phyloP scores from a whole-genome alignment of 148 eudicot species.

The Cornus florida region DNA sequence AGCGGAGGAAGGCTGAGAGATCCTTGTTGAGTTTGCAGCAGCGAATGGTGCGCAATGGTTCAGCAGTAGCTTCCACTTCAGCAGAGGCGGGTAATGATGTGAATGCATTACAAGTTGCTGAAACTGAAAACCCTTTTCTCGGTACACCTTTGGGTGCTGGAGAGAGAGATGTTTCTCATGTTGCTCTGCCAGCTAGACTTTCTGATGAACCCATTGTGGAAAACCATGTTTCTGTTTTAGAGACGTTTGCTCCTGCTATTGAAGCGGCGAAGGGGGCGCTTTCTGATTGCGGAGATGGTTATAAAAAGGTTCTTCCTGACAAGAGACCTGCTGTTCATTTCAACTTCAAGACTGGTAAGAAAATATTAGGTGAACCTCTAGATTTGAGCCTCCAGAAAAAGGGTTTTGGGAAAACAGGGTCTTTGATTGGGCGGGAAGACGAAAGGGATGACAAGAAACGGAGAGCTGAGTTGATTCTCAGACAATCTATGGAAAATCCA shows the following conservation, averaged over 20 bases:
- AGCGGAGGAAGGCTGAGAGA: conserved; percentile 85
- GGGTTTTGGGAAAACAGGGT: conserved; percentile 22
- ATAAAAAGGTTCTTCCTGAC: conserved; percentile 33
- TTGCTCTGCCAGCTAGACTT: conserved; percentile 37
- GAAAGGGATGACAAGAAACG: conserved; percentile 86
- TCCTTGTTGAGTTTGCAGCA: conserved; percentile 84
- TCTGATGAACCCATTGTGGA: conserved; percentile 19
- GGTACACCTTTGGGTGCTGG: conserved; percentile 45
- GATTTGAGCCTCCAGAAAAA: conserved; percentile 54
- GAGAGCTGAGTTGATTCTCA: conserved; percentile 76
- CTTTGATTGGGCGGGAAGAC: conserved; percentile 53
- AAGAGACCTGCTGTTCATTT: conserved; percentile 60
- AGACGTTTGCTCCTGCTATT: conserved; percentile 73
- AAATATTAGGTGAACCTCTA: conserved; percentile 57
- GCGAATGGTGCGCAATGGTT: conserved; percentile 46
- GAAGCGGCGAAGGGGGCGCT: conserved; percentile 53
- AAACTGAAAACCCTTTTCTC: conserved; percentile 33
- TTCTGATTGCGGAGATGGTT: conserved; percentile 41
- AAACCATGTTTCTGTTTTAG: conserved; percentile 50
- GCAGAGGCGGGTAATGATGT: conserved; percentile 12
- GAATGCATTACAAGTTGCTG: conserved; percentile 16
- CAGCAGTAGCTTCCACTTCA: conserved; percentile 43
- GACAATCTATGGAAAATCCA: conserved; percentile 65
- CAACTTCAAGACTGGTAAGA: conserved; percentile 64
- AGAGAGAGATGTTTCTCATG: conserved; percentile 39